Evolutionary conservation across 306 rosid species (phyloP).

Genomic region (Cucurbita maxima): DNA sequence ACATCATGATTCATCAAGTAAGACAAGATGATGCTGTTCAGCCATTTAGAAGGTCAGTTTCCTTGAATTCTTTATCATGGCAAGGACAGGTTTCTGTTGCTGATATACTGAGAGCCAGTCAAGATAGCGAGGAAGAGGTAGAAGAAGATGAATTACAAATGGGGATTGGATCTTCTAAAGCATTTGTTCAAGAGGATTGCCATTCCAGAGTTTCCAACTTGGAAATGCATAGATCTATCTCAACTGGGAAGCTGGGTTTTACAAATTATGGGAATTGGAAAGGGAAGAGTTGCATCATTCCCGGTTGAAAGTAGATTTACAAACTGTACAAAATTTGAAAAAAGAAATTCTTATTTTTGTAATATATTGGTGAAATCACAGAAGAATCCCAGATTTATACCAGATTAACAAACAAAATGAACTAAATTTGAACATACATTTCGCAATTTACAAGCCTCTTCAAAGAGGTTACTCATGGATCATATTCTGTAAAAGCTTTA

Average conservation of each 20-base stretch:
- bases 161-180: slow-evolving; percentile 27
- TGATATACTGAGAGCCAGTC: slow-evolving; percentile 20
- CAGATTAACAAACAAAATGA: not conserved
- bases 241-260: slow-evolving; percentile 25
- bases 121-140: slow-evolving; percentile 13
- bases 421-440: not conserved
- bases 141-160: slow-evolving; percentile 3
- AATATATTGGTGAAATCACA: slow-evolving; percentile 6
- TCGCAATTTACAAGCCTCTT: slow-evolving; percentile 2
- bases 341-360: slow-evolving; percentile 11
- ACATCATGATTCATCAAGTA: not conserved
- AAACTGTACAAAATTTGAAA: slow-evolving; percentile 20
- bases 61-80: slow-evolving; percentile 17
- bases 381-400: slow-evolving; percentile 1
- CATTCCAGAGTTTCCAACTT: slow-evolving; percentile 10
- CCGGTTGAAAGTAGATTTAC: slow-evolving; percentile 19
- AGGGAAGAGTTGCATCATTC: slow-evolving; percentile 18
- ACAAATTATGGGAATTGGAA: slow-evolving; percentile 20
- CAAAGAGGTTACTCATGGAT: not conserved
- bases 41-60: slow-evolving; percentile 17
- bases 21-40: slow-evolving; percentile 5
- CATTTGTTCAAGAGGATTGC: slow-evolving; percentile 5
- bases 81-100: slow-evolving; percentile 19
- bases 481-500: not conserved
- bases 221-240: slow-evolving; percentile 28